Conservation (phyloP, 2,329 filamentous ascomycete species). For the Lachnellula cervina region DNA sequence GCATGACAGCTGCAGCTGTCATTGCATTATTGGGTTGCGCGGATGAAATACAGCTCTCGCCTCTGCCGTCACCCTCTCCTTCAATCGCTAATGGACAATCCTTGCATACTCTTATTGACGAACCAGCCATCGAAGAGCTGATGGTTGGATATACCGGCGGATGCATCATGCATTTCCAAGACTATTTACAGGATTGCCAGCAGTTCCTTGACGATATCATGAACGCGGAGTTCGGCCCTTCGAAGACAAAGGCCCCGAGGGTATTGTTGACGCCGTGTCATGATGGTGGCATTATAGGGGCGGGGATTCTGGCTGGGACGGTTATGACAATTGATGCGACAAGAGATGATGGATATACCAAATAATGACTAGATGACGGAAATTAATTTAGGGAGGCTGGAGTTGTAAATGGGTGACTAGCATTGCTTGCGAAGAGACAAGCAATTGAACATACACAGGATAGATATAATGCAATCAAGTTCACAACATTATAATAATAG, state of each 20-base stretch:
- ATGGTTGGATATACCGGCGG: constrained; percentile 77
- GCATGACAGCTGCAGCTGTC: constrained; percentile 67
- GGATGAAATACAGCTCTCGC: constrained; percentile 51
- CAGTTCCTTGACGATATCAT: constrained; percentile 57
- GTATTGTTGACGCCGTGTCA: constrained; percentile 53
- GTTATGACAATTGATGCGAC: constrained; percentile 6
- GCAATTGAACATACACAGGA: background rate
- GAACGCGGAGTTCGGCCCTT: constrained; percentile 34
- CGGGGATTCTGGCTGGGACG: constrained; percentile 51
- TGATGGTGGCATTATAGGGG: constrained; percentile 57
- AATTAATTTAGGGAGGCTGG: background rate
- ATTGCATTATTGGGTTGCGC: constrained; percentile 65
- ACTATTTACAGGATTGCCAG: constrained; percentile 68
- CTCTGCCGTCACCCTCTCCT: constrained; percentile 21
- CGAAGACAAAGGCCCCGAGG: constrained; percentile 29
- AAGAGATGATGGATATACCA: background rate
- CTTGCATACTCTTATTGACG: background rate
- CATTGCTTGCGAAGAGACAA: background rate
- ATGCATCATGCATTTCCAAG: constrained; percentile 74
- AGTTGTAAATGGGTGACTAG: background rate
- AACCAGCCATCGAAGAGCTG: constrained; percentile 49
- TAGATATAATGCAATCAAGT: background rate
- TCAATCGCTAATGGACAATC: constrained; percentile 8
- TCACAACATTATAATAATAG: background rate
- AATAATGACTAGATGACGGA: background rate